Conservation (phyloP, 176 grass and related monocot genomes). For the Musa itinerans region DNA sequence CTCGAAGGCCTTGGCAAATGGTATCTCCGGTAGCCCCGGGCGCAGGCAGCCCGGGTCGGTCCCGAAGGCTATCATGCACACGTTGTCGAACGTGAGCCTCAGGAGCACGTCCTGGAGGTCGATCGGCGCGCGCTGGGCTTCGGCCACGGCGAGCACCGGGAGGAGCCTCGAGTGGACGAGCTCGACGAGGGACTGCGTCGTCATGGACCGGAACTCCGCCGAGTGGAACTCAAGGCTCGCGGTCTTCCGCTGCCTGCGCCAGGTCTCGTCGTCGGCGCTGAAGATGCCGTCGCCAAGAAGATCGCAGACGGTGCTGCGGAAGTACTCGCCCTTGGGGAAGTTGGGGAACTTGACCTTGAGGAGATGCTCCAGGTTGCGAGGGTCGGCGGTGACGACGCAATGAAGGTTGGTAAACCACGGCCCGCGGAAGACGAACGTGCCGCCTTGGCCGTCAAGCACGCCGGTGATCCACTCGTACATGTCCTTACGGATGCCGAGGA, state of each 20-base stretch:
- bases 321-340: conserved; percentile 92
- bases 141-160: conserved; percentile 44
- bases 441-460: conserved; percentile 46
- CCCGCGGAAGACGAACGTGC: conserved; percentile 76
- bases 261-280: conserved; percentile 79
- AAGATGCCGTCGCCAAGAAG: conserved; percentile 97
- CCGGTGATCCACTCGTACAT: conserved; percentile 91
- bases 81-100: conserved; percentile 89
- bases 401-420: conserved; percentile 82
- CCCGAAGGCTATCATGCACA: conserved; percentile 94
- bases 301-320: conserved; percentile 62
- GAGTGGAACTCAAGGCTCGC: conserved; percentile 98
- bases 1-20: conserved; percentile 87
- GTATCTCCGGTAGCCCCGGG: conserved; percentile 66
- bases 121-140: conserved; percentile 8
- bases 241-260: conserved; percentile 66
- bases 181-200: conserved; percentile 55
- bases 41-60: conserved; percentile 66
- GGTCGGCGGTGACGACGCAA: conserved; percentile 81
- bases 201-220: conserved; percentile 66
- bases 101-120: conserved; percentile 91
- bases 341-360: conserved; percentile 71
- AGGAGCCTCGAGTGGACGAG: conserved; percentile 75
- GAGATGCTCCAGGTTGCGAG: conserved; percentile 86
- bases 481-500: conserved; percentile 57